A percentile compares a stretch with the other conserved stretches of the same genome.
These are phyloP conservation scores for Thyridium curvatum DNA, from an alignment of 2,329 filamentous ascomycete species.

Conservation along the genomic window DNA sequence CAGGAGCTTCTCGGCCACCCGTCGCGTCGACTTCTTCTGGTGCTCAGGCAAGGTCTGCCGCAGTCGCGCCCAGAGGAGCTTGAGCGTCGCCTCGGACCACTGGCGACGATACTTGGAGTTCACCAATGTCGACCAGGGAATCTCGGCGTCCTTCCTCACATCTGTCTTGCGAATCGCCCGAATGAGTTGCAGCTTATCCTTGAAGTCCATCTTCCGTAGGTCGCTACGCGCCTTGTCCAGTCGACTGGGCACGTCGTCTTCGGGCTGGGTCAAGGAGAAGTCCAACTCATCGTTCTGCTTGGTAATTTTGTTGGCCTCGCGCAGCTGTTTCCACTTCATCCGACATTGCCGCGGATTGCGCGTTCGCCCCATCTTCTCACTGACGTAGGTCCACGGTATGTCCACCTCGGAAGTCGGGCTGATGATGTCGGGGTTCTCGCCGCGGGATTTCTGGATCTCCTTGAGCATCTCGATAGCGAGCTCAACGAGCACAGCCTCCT, in stretches of 20 bases:
- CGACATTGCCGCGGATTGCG: slow-evolving; percentile 63
- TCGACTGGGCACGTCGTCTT: slow-evolving; percentile 5
- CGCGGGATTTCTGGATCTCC: slow-evolving; percentile 33
- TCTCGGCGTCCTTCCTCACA: slow-evolving; percentile 34
- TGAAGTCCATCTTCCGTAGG: slow-evolving; percentile 31
- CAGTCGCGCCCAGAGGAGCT: slow-evolving; percentile 13
- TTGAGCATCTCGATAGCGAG: slow-evolving; percentile 48
- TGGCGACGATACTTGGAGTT: slow-evolving; percentile 5
- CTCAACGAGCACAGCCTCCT: slow-evolving; percentile 47
- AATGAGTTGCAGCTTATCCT: slow-evolving; percentile 38
- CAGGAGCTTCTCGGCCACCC: slow-evolving; percentile 8
- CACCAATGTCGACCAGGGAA: slow-evolving; percentile 40
- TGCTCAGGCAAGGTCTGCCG: slow-evolving; percentile 9
- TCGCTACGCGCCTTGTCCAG: slow-evolving; percentile 33
- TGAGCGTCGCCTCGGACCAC: slow-evolving; percentile 9
- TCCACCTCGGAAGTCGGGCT: slow-evolving; percentile 41
- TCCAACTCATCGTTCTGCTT: slow-evolving; percentile 10
- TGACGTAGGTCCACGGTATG: slow-evolving; percentile 62
- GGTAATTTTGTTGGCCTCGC: slow-evolving; percentile 16
- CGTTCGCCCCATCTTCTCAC: slow-evolving; percentile 52
- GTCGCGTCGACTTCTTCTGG: slow-evolving; percentile 5
- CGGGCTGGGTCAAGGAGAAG: slow-evolving; percentile 7
- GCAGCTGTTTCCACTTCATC: slow-evolving; percentile 56
- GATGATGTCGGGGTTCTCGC: slow-evolving; percentile 19
- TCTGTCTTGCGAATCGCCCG: slow-evolving; percentile 33